Conservation (phyloP, 371 early-diverging fungal genomes). For the Mortierella polycephala region DNA sequence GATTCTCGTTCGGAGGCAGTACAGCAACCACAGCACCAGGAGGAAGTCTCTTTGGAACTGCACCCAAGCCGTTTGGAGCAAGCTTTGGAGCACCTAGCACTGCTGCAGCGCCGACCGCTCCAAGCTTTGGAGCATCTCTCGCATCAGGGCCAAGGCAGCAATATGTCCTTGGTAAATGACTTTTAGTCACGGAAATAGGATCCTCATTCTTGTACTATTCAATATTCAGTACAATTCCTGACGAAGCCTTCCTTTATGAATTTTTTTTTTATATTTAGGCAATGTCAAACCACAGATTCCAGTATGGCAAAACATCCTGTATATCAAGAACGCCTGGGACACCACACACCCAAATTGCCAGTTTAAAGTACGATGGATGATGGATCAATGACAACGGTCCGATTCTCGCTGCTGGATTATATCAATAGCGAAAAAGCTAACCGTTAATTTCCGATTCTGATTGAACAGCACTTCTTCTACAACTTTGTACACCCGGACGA, state of each 20-base stretch:
- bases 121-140: conserved; percentile 40
- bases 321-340: conserved; percentile 83
- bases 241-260: background rate
- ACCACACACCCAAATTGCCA: conserved; percentile 81
- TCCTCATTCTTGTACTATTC: too few species aligned
- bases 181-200: background rate
- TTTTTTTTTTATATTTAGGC: conserved; percentile 48
- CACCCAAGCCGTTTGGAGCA: conserved; percentile 42
- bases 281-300: conserved; percentile 56
- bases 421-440: background rate
- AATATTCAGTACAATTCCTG: too few species aligned
- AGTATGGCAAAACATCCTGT: conserved; percentile 68
- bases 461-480: conserved; percentile 84
- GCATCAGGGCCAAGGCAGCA: conserved; percentile 43
- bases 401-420: background rate
- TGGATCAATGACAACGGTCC: background rate
- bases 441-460: background rate
- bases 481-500: conserved; percentile 86
- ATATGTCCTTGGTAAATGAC: conserved; percentile 47
- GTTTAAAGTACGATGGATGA: conserved; percentile 66
- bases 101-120: conserved; percentile 26
- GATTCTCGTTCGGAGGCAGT: conserved; percentile 18
- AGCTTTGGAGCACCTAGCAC: conserved; percentile 36
- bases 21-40: conserved; percentile 39
- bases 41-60: conserved; percentile 37